Percentiles rank a stretch among this genome's conserved stretches.
phyloP scores from a whole-genome alignment of 352 stramenopile genomes.

The Globisporangium acanthophoron region DNA sequence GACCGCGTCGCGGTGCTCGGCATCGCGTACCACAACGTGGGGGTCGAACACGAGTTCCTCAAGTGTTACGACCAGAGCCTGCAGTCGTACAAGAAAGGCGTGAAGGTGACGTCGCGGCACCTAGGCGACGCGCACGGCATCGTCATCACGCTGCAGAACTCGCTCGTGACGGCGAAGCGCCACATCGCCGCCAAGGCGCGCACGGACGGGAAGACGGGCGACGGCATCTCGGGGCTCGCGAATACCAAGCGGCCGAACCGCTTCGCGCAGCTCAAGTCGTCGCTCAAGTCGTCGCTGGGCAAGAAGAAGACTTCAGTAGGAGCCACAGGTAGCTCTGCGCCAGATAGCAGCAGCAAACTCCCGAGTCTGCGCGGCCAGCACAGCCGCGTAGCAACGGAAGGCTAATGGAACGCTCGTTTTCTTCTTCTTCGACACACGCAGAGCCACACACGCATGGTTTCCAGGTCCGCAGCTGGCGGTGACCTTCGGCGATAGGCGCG shows the following conservation, averaged over 20 bases:
- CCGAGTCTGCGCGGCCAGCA: conserved; percentile 7
- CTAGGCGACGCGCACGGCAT: conserved; percentile 90
- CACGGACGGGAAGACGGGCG: conserved; percentile 37
- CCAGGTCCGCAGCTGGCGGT: neutral
- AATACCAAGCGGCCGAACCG: conserved; percentile 17
- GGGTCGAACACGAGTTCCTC: conserved; percentile 94
- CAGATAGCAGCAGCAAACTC: conserved; percentile 17
- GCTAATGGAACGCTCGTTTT: neutral
- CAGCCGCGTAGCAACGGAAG: conserved; percentile 8
- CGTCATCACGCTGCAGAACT: conserved; percentile 89
- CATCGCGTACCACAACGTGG: conserved; percentile 95
- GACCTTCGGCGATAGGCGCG: neutral
- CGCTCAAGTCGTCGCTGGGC: conserved; percentile 31
- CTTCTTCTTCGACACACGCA: neutral
- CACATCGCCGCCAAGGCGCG: conserved; percentile 45
- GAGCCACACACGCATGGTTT: neutral
- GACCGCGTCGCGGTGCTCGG: conserved; percentile 90
- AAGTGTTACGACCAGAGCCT: conserved; percentile 90
- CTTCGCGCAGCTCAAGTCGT: conserved; percentile 29
- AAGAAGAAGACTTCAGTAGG: conserved; percentile 24
- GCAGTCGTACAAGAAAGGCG: conserved; percentile 90
- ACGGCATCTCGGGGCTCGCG: conserved; percentile 39
- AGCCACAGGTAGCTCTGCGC: neutral
- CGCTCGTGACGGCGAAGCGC: conserved; percentile 70
- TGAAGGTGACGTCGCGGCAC: conserved; percentile 80